Evolutionary conservation across 441 rosid genomes (phyloP).

Genomic region (Arabidopsis hybrid): DNA sequence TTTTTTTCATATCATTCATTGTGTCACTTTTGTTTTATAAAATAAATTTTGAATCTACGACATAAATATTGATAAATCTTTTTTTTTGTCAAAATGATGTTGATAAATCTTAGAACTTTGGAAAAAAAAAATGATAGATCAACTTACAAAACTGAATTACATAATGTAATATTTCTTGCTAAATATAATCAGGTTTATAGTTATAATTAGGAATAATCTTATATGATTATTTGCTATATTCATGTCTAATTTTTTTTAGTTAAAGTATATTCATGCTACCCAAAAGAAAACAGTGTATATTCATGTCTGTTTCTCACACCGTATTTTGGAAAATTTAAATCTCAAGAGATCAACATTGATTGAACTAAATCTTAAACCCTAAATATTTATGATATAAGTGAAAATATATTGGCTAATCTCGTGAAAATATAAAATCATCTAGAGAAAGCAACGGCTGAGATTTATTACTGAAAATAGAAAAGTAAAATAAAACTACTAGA

Average conservation of each 20-base stretch:
- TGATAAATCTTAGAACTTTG: neutral
- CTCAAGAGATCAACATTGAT: conserved; percentile 11
- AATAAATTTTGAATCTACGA: neutral
- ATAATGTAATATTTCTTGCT: conserved; percentile 22
- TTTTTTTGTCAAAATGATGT: too few species aligned
- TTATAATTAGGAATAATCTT: neutral
- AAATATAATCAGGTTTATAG: neutral
- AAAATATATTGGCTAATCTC: neutral
- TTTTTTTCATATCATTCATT: neutral
- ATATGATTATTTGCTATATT: conserved; percentile 33
- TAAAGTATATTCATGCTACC: neutral
- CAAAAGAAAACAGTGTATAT: neutral
- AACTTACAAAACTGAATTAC: neutral
- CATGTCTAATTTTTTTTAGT: neutral
- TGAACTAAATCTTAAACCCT: conserved; percentile 34
- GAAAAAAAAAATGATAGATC: neutral
- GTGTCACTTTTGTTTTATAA: neutral
- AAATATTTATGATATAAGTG: conserved; percentile 5
- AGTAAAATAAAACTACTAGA: conserved; percentile 12
- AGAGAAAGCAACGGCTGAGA: conserved; percentile 26
- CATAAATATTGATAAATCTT: neutral
- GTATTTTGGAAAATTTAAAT: conserved; percentile 21
- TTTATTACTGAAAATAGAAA: conserved; percentile 31
- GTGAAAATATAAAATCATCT: neutral
- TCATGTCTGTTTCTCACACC: conserved; percentile 17